Evolutionary conservation across 2,329 filamentous ascomycete species (phyloP).

Genomic region (Apiospora rasikravindrae): DNA sequence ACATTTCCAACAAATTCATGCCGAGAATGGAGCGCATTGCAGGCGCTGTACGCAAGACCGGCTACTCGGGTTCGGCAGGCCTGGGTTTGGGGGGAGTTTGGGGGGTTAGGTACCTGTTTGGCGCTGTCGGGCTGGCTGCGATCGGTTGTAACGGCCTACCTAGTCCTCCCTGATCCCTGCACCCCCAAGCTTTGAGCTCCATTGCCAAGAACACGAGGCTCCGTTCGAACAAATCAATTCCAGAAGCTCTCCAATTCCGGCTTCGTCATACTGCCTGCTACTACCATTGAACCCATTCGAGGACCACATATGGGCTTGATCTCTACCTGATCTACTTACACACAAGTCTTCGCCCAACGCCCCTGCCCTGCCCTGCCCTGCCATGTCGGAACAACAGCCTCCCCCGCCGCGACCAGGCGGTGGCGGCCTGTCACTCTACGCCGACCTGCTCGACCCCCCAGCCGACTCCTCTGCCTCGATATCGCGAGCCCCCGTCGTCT

Average conservation of each 20-base stretch:
- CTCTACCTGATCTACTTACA: neutral
- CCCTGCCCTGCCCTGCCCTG: neutral
- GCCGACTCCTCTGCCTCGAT: conserved; percentile 64
- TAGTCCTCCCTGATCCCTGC: neutral
- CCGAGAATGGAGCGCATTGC: conserved; percentile 13
- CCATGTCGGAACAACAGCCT: conserved; percentile 37
- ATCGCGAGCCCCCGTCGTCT: conserved; percentile 76
- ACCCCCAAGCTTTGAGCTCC: neutral
- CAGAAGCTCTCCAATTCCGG: neutral
- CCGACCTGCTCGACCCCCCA: conserved; percentile 75
- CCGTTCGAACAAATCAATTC: conserved; percentile 6
- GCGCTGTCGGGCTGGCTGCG: neutral
- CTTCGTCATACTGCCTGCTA: conserved; percentile 5
- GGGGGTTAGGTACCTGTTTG: neutral
- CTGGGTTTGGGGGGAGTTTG: neutral
- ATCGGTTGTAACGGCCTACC: neutral
- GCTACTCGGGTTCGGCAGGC: conserved; percentile 1
- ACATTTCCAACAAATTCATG: conserved; percentile 4
- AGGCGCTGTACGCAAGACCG: neutral
- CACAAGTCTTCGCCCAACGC: neutral
- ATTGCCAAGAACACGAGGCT: conserved; percentile 11
- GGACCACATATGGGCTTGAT: neutral
- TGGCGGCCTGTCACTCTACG: conserved; percentile 75
- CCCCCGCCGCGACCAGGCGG: conserved; percentile 42
- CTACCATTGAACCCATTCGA: neutral